These are phyloP conservation scores for Arabidopsis hybrid DNA, from an alignment of 441 rosid species.

Conservation along the genomic window DNA sequence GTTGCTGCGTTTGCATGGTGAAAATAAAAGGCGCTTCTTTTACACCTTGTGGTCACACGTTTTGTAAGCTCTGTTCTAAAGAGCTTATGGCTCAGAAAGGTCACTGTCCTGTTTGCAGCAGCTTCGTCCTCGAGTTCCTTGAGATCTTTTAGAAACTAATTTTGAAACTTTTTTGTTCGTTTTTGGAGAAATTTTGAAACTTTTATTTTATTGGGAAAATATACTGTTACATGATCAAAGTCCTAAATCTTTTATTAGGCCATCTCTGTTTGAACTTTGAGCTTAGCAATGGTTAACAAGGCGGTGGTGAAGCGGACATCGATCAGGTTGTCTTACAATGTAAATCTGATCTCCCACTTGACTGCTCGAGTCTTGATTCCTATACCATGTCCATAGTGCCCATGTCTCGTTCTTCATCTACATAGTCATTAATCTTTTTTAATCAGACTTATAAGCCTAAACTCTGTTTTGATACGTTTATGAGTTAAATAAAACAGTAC, in stretches of 20 bases:
- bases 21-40: slow-evolving; percentile 86
- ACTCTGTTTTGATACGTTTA: slow-evolving; percentile 17
- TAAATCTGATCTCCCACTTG: slow-evolving; percentile 59
- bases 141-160: slow-evolving; percentile 66
- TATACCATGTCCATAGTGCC: slow-evolving; percentile 76
- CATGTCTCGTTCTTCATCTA: slow-evolving; percentile 72
- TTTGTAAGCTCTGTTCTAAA: slow-evolving; percentile 90
- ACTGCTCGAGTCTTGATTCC: slow-evolving; percentile 59
- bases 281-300: slow-evolving; percentile 39
- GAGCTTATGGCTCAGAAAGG: slow-evolving; percentile 93
- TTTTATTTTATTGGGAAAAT: slow-evolving; percentile 2
- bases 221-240: slow-evolving; percentile 17
- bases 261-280: neutral
- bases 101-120: slow-evolving; percentile 88
- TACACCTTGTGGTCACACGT: slow-evolving; percentile 91
- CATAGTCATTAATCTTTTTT: neutral
- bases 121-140: slow-evolving; percentile 78
- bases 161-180: neutral
- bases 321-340: slow-evolving; percentile 65
- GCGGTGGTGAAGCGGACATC: slow-evolving; percentile 48
- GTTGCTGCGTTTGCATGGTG: slow-evolving; percentile 88
- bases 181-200: neutral
- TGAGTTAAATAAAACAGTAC: slow-evolving; percentile 31
- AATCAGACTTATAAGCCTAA: neutral
- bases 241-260: slow-evolving; percentile 3